Base-by-base conservation (phyloP, 345 rosid genomes). In the Lumnitzera racemosa region DNA sequence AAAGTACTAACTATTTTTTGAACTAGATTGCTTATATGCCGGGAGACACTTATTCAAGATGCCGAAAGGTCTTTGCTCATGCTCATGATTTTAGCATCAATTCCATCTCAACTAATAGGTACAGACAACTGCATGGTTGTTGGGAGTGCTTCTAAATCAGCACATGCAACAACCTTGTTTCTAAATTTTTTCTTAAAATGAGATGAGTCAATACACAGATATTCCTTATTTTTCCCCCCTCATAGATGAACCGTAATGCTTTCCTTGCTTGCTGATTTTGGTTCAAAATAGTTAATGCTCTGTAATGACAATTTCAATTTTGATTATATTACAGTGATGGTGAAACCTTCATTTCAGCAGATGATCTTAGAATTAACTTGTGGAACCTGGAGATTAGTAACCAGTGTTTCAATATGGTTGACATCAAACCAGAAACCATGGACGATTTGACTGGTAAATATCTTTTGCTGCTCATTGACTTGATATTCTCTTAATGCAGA, bases 71-170 rank as follows among this genome's bases (percentile, higher is more conserved):
- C 57, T 85, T 76, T 76, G 76, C 76, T 59, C 83, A 72, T 73
- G 91, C 88, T 53, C 91, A 83, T 68, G 84, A 80, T 77, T 91
- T 83, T 70, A 85, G 85, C 79, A 81, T 91, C 78, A 88, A 91
- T 70, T 91, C 98, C 31, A 76, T 91, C 57, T 86, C 98, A n/a
- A 84, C 76, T 67, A 91, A 90, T 77, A 89, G 98, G 98, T 87
- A 74, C 74, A 65, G 57, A 58, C 59, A 65, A 46, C n/a, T 47
- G 25, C 49, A 29, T 24, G 56, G 16, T 48, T 57, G 14, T 46
- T 60, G 29, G 49, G 29, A 16, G 61, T 61, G 24, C 27, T 48
- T 49, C 25, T 59, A 31, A 59, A 46, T 47, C 27, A 43, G 52
- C 64, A 8, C 16, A 3, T 49, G 52, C 16, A 3, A 49, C 5